Base-by-base conservation (phyloP, 169 alveolate species). In the Plasmodium coatneyi region DNA sequence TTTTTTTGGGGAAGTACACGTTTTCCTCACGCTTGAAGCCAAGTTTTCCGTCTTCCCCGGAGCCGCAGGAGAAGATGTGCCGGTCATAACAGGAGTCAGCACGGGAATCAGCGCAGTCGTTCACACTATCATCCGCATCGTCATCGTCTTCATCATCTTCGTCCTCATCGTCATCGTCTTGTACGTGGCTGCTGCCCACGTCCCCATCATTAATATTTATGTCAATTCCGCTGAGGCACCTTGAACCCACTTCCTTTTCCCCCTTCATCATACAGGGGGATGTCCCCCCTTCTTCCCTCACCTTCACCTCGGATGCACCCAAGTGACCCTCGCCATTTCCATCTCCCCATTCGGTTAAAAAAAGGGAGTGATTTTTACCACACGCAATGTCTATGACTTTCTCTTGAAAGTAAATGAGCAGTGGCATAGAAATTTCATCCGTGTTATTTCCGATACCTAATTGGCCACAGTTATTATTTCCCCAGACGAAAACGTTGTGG, bases 401-500 rank as follows among this genome's bases (percentile, higher is more conserved):
- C 36, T 90, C 91, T 80, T 90, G 81, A 90, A 90, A 90, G 72
- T 70, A 90, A 49, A 90, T 66, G 49, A 90, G 71, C 36, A 90
- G 22, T 41, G 95, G 95, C 12, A 82, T 80, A 28, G 70, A 80
- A 66, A 90, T 90, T 66, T 90, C 95, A 80, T 66, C 49, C 25
- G 91, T 90, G 74, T 22, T 66, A 54, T 90, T 43, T 46, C 92
- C 91, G 81, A 90, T 90, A 19, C 99, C 99, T 66, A 98, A 97
- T 94, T 99, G 99, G 70, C 99, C 99, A 93, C 96, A 96, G 25
- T 97, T 92, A 80, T 98, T 98, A 71, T 98, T 98, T 32, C 99
- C 99, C 99, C 99, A 98, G 16, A 98, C 95, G 96, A 96, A 98
- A 39, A 98, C 97, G 36, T 95, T 83, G 3, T 99, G 99, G 82